phyloP scores from a whole-genome alignment of 163 green algal species.

The Prototheca stagnorum region DNA sequence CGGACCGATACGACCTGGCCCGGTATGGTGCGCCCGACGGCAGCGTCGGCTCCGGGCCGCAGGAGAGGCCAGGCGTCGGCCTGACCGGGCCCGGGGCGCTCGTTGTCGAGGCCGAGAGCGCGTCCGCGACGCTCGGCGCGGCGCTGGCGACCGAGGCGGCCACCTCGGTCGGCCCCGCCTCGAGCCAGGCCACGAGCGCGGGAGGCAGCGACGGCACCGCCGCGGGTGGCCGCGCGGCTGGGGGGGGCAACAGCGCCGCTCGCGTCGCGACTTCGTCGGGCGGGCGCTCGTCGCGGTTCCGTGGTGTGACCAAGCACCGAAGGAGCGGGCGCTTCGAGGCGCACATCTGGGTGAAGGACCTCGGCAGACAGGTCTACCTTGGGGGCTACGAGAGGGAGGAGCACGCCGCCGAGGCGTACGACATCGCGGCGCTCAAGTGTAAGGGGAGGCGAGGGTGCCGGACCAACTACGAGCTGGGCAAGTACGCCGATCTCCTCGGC shows the following conservation, averaged over 20 bases:
- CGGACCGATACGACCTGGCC: no score
- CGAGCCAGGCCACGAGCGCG: no score
- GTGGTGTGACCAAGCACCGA: constrained; percentile 39
- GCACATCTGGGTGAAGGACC: constrained; percentile 39
- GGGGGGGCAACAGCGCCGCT: background rate
- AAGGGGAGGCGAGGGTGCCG: constrained; percentile 46
- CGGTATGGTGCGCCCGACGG: no score
- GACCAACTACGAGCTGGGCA: constrained; percentile 48
- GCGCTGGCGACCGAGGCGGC: no score
- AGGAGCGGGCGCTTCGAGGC: constrained; percentile 23
- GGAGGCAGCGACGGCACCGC: no score
- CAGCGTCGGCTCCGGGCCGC: no score
- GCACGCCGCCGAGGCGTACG: constrained; percentile 74
- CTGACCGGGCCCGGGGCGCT: no score
- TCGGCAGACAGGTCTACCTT: constrained; percentile 65
- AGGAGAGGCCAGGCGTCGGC: no score
- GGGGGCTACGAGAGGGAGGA: constrained; percentile 66
- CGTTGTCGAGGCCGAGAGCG: no score
- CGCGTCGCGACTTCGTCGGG: background rate
- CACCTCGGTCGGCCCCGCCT: no score
- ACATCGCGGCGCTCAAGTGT: constrained; percentile 71
- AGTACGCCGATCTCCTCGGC: constrained; percentile 55
- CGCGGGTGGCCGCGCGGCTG: no score
- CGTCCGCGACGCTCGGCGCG: no score
- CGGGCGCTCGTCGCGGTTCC: constrained; percentile 15